Base-by-base conservation (phyloP, 1,284 basidiomycete genomes). In the Cryptococcus sp. region DNA sequence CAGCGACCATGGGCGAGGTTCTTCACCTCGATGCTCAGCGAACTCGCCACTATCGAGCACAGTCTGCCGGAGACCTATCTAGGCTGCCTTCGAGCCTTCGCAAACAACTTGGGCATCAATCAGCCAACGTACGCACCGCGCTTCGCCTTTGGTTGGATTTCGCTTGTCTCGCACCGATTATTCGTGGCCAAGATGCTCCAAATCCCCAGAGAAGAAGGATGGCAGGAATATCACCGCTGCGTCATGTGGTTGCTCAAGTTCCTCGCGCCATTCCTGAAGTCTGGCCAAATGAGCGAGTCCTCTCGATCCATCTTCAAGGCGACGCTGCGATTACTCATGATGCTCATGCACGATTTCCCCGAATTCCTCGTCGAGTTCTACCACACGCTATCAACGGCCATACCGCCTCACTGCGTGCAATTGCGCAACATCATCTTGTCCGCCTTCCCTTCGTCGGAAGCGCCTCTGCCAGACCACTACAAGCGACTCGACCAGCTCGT, bases 1-100 rank as follows among this genome's bases (percentile, higher is more conserved):
- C 94, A 97, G 79, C 94, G 97, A 78, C 95, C 96, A 2, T 99
- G 98, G 84, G 95, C 95, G 82, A 86, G 96, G 58, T 95, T 99
- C 82, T 99, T 99, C 82, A 98, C 93, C 16, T 96, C 91, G 76
- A 84, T 99, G 64, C 83, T 99, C 72, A 93, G 91, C 69, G 96
- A 99, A 75, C 80, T 99, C 47, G 87, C 92, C 65, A 79, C 86
- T 17, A 88, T 97, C 65, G 93, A 96, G 78, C 81, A 83, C 20
- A 87, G 87, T 69, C 83, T 98, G 15, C 91, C 90, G 3, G 81
- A 86, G 13, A 91, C 91, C 0, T 98, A 98, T 76, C 87, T 90
- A 81, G 91, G 91, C 66, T 81, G 97, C 66, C 81, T 99, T 67
- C 83, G 93, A 60, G 90, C 92, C 6, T 88, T 96, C 64, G 88